Evolutionary conservation across 2,329 filamentous ascomycete species (phyloP).

Genomic region (Rugonectria rugulosa): DNA sequence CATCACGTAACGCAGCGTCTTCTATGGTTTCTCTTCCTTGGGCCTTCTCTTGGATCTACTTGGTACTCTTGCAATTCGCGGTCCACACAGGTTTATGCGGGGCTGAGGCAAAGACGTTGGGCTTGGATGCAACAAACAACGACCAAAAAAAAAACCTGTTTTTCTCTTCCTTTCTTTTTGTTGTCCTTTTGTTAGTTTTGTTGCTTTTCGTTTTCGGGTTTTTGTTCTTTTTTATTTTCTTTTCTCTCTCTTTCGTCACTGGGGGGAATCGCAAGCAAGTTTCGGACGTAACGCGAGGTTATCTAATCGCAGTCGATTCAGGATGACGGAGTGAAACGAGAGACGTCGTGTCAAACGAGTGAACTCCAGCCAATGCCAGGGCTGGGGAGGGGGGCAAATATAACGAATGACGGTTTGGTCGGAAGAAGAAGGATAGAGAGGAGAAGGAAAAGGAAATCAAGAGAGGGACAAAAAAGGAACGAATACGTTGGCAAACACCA

Average conservation of each 20-base stretch:
- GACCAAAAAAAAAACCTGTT: not conserved
- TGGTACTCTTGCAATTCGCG: too few relatives aligned
- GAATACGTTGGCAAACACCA: not conserved
- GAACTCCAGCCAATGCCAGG: slow-evolving; percentile 23
- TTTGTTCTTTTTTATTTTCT: not conserved
- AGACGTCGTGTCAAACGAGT: slow-evolving; percentile 23
- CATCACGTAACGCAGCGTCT: slow-evolving; percentile 9
- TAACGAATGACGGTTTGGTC: slow-evolving; percentile 4
- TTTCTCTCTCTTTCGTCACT: slow-evolving; percentile 5
- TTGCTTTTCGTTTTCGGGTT: not conserved
- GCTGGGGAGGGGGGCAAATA: not conserved
- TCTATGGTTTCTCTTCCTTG: not conserved
- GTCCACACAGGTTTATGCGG: not conserved
- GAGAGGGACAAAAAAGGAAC: too few relatives aligned
- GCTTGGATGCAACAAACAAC: too few relatives aligned
- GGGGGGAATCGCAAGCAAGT: slow-evolving; percentile 6
- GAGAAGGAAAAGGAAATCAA: too few relatives aligned
- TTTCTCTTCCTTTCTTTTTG: too few relatives aligned
- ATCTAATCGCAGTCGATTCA: not conserved
- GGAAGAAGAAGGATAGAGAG: not conserved
- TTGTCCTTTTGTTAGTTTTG: too few relatives aligned
- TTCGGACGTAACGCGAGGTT: slow-evolving; percentile 11
- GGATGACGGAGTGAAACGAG: slow-evolving; percentile 7
- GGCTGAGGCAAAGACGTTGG: not conserved
- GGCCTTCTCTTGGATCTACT: slow-evolving; percentile 1